phyloP scores from a whole-genome alignment of 2,329 filamentous ascomycete species.

The Penicillium sp. region DNA sequence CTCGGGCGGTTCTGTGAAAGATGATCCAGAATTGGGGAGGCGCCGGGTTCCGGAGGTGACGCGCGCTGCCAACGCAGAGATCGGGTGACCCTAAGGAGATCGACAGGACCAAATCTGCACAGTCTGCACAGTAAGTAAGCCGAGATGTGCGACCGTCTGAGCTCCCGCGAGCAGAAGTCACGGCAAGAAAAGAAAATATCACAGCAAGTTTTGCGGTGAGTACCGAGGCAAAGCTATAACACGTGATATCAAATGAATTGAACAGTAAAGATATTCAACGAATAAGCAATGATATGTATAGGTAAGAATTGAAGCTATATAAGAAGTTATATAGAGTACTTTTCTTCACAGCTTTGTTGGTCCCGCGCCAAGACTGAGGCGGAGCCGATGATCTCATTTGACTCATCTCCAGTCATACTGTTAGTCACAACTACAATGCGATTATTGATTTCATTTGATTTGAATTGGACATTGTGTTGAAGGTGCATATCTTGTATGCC shows the following conservation, averaged over 20 bases:
- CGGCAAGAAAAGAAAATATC: background rate
- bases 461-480: background rate
- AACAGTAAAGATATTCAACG: background rate
- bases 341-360: constrained; percentile 2
- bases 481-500: too few species aligned
- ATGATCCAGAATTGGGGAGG: constrained; percentile 6
- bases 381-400: constrained; percentile 11
- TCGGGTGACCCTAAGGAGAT: constrained; percentile 35
- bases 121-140: constrained; percentile 21
- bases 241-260: background rate
- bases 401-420: constrained; percentile 8
- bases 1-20: background rate
- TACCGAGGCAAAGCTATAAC: background rate
- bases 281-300: background rate
- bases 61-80: constrained; percentile 37
- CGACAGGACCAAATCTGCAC: constrained; percentile 29
- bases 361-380: constrained; percentile 5
- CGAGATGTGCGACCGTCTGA: constrained; percentile 13
- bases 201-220: background rate
- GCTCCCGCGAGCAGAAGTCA: background rate
- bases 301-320: constrained; percentile 5
- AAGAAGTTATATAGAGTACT: background rate
- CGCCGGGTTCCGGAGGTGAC: constrained; percentile 15
- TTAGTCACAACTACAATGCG: too few species aligned
- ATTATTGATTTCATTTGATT: background rate